Evolutionary conservation across 306 rosid genomes (phyloP).

Genomic region (Ceratonia siliqua): DNA sequence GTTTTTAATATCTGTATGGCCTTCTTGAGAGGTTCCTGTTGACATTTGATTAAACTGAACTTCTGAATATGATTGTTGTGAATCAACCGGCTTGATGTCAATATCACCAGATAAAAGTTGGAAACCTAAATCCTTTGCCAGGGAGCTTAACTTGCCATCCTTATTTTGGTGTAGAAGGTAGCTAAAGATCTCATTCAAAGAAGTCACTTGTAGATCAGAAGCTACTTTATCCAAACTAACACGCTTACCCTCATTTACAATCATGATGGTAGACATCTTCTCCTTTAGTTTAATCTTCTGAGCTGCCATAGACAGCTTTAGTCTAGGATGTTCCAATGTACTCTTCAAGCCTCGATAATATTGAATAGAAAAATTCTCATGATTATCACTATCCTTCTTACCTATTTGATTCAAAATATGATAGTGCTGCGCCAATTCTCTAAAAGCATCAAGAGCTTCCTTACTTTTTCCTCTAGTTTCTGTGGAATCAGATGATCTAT

Average conservation of each 20-base stretch:
- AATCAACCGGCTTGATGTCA: constrained; percentile 56
- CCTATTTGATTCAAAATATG: constrained; percentile 43
- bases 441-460: constrained; percentile 66
- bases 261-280: constrained; percentile 60
- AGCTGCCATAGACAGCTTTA: constrained; percentile 57
- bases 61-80: constrained; percentile 47
- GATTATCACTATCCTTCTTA: constrained; percentile 38
- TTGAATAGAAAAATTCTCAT: constrained; percentile 42
- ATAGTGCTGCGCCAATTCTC: constrained; percentile 66
- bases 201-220: constrained; percentile 61
- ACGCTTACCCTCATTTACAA: constrained; percentile 69
- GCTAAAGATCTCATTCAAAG: constrained; percentile 72
- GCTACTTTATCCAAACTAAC: constrained; percentile 60
- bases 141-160: constrained; percentile 67
- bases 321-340: constrained; percentile 59
- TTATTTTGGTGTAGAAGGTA: constrained; percentile 59
- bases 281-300: constrained; percentile 57
- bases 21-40: constrained; percentile 48
- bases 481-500: constrained; percentile 67
- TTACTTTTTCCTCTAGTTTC: constrained; percentile 62
- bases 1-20: constrained; percentile 35
- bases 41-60: constrained; percentile 50
- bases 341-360: constrained; percentile 45
- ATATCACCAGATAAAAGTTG: constrained; percentile 88
- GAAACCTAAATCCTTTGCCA: constrained; percentile 89